Evolutionary conservation across 1,284 basidiomycete genomes (phyloP).

Genomic region (Microbotryum lychnidis-dioicae): DNA sequence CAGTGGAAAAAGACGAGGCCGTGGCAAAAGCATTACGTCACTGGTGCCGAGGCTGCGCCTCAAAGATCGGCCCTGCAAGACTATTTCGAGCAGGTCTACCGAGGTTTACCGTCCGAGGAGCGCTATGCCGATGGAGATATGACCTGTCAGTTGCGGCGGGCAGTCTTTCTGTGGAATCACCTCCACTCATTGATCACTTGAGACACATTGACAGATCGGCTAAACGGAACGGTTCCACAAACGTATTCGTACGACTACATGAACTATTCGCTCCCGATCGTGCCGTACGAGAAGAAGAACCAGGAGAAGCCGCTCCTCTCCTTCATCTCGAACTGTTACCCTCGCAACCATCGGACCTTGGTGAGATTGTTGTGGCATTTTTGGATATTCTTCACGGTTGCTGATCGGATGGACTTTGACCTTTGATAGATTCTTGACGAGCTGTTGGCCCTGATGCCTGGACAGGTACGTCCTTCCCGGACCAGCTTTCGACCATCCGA

Average conservation of each 20-base stretch:
- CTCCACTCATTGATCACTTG: not conserved
- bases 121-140: slow-evolving; percentile 8
- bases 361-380: not conserved
- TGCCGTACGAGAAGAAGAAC: slow-evolving; percentile 6
- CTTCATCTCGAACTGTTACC: slow-evolving; percentile 7
- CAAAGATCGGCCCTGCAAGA: slow-evolving; percentile 8
- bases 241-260: slow-evolving; percentile 16
- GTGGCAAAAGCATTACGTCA: slow-evolving; percentile 13
- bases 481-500: not conserved
- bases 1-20: not conserved
- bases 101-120: slow-evolving; percentile 9
- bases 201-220: slow-evolving; percentile 5
- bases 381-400: slow-evolving; percentile 14
- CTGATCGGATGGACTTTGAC: not conserved
- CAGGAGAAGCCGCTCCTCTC: slow-evolving; percentile 12
- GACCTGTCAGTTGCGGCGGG: slow-evolving; percentile 10
- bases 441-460: slow-evolving; percentile 12
- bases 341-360: not conserved
- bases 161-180: not conserved
- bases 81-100: slow-evolving; percentile 4
- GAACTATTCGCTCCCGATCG: slow-evolving; percentile 8
- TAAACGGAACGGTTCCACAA: slow-evolving; percentile 13
- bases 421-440: slow-evolving; percentile 13
- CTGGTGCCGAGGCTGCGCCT: slow-evolving; percentile 18
- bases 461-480: not conserved